phyloP scores from a whole-genome alignment of 2,329 filamentous ascomycete species.

The Cytospora paraplurivora region DNA sequence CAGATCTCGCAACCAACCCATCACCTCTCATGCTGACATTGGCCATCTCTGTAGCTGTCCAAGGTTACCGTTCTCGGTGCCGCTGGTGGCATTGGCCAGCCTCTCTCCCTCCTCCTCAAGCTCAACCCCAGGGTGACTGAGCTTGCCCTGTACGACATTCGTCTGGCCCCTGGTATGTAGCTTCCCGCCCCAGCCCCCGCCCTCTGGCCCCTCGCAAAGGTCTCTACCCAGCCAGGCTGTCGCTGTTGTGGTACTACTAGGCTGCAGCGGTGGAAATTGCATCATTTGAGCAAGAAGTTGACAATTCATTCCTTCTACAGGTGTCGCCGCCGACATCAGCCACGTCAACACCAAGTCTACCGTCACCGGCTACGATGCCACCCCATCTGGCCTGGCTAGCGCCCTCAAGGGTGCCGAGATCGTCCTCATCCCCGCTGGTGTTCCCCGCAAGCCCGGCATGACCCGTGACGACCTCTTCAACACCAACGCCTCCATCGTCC shows the following conservation, averaged over 20 bases:
- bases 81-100: constrained; percentile 96
- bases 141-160: constrained; percentile 97
- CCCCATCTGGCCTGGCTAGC: constrained; percentile 71
- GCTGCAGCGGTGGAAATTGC: not conserved
- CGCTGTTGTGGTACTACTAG: not conserved
- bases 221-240: not conserved
- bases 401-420: constrained; percentile 88
- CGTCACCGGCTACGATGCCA: constrained; percentile 87
- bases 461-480: constrained; percentile 99
- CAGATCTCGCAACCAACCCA: not conserved
- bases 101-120: constrained; percentile 96
- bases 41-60: constrained; percentile 65
- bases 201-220: not conserved
- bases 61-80: constrained; percentile 98
- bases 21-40: constrained; percentile 27
- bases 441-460: constrained; percentile 99
- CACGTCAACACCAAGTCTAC: constrained; percentile 99
- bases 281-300: constrained; percentile 31
- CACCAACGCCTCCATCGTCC: constrained; percentile 99
- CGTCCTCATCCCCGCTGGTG: constrained; percentile 96
- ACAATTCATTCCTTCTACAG: constrained; percentile 48
- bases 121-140: constrained; percentile 93
- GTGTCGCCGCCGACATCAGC: constrained; percentile 96
- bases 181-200: not conserved
- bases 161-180: constrained; percentile 77